Evolutionary conservation across 768 basidiomycete species (phyloP).

Genomic region (Auriscalpium vulgare): DNA sequence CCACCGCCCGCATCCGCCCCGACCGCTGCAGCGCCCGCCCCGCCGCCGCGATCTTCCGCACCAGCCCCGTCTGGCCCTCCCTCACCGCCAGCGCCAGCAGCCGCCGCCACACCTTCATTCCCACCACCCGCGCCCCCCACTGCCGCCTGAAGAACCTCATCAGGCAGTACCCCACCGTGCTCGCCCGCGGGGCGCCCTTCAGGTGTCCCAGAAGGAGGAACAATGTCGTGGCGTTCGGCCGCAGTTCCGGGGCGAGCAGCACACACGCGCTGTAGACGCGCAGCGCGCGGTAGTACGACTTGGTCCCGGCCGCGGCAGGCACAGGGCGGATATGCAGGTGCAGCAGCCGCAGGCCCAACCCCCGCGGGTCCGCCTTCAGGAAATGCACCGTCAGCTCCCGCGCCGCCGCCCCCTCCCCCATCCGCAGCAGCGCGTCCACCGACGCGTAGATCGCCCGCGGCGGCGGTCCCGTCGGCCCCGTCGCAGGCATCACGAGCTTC

Average conservation of each 20-base stretch:
- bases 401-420: constrained; percentile 8
- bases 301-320: background rate
- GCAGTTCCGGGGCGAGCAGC: constrained; percentile 35
- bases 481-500: background rate
- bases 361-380: background rate
- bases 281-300: constrained; percentile 5
- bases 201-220: constrained; percentile 51
- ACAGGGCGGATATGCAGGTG: constrained; percentile 8
- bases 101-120: constrained; percentile 52
- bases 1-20: constrained; percentile 3
- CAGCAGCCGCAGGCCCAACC: constrained; percentile 7
- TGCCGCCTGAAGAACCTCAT: constrained; percentile 36
- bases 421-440: constrained; percentile 9
- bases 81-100: constrained; percentile 53
- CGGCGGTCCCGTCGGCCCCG: constrained; percentile 1
- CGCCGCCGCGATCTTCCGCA: constrained; percentile 8
- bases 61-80: constrained; percentile 53
- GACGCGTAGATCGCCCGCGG: background rate
- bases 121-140: constrained; percentile 52
- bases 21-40: constrained; percentile 1
- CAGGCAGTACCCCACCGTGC: constrained; percentile 41
- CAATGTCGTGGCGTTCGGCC: constrained; percentile 52
- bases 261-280: constrained; percentile 21
- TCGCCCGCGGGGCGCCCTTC: constrained; percentile 39
- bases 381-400: constrained; percentile 5